Conservation (phyloP, 371 early-diverging fungal species). For the Sanchytrium tribonematis region DNA sequence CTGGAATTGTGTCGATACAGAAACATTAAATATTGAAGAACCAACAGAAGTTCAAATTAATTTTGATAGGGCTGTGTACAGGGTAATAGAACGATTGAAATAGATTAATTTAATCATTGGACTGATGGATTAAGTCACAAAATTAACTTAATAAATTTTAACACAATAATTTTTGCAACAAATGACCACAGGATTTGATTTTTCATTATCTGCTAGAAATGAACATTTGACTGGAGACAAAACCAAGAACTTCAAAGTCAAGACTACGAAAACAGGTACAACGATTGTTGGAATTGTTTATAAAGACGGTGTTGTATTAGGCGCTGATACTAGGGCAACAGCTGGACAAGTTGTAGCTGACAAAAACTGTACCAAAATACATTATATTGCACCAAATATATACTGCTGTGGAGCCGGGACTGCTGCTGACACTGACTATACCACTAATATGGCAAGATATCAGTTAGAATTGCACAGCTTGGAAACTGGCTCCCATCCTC, state of each 20-base stretch:
- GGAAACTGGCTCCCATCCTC: slow-evolving; percentile 55
- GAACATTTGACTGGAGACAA: neutral
- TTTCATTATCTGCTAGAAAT: neutral
- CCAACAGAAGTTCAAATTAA: neutral
- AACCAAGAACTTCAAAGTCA: slow-evolving; percentile 7
- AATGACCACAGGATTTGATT: neutral
- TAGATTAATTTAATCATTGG: neutral
- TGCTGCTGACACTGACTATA: slow-evolving; percentile 94
- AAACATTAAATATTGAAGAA: neutral
- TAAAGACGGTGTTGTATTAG: slow-evolving; percentile 90
- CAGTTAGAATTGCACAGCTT: slow-evolving; percentile 76
- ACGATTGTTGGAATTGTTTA: slow-evolving; percentile 82
- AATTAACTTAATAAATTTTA: neutral
- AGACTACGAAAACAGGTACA: slow-evolving; percentile 90
- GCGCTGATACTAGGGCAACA: slow-evolving; percentile 98
- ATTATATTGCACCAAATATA: slow-evolving; percentile 94
- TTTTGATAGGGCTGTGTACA: neutral
- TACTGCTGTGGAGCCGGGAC: slow-evolving; percentile 99
- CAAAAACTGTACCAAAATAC: slow-evolving; percentile 98
- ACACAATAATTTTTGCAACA: neutral
- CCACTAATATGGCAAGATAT: slow-evolving; percentile 70
- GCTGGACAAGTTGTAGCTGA: slow-evolving; percentile 92
- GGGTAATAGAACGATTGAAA: neutral
- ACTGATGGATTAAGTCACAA: neutral
- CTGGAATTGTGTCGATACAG: neutral